These are phyloP conservation scores for Capsicum pubescens DNA, from an alignment of 257 asterid species.

Conservation along the genomic window DNA sequence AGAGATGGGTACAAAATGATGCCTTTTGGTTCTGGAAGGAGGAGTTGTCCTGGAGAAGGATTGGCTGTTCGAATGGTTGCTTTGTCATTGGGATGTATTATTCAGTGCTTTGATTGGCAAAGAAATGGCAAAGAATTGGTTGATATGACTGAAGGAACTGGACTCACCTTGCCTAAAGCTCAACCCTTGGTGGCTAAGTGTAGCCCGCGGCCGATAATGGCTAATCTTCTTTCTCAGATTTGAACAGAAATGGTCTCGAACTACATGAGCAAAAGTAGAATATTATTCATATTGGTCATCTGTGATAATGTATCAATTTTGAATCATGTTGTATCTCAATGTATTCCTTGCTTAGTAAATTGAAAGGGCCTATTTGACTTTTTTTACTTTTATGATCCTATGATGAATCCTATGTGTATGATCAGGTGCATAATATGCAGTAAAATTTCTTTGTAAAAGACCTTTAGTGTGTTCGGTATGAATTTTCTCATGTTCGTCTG, in stretches of 20 bases:
- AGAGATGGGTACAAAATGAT: conserved; percentile 51
- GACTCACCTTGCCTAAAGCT: conserved; percentile 41
- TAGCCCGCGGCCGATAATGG: conserved; percentile 36
- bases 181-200: conserved; percentile 41
- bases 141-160: conserved; percentile 43
- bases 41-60: conserved; percentile 73
- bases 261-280: neutral
- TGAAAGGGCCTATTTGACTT: neutral
- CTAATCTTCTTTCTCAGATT: conserved; percentile 31
- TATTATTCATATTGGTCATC: neutral
- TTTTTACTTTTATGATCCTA: no score
- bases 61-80: conserved; percentile 64
- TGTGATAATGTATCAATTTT: neutral
- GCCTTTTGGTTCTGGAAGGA: conserved; percentile 68
- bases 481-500: no score
- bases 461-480: no score
- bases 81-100: conserved; percentile 48
- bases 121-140: conserved; percentile 29
- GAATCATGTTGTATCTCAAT: neutral
- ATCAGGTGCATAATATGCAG: no score
- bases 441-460: no score
- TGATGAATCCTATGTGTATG: no score
- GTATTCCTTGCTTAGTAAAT: neutral
- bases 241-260: neutral
- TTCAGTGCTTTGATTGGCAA: conserved; percentile 76